Evolutionary conservation across 2,329 filamentous ascomycete genomes (phyloP).

Genomic region (Trichoderma asperellum): DNA sequence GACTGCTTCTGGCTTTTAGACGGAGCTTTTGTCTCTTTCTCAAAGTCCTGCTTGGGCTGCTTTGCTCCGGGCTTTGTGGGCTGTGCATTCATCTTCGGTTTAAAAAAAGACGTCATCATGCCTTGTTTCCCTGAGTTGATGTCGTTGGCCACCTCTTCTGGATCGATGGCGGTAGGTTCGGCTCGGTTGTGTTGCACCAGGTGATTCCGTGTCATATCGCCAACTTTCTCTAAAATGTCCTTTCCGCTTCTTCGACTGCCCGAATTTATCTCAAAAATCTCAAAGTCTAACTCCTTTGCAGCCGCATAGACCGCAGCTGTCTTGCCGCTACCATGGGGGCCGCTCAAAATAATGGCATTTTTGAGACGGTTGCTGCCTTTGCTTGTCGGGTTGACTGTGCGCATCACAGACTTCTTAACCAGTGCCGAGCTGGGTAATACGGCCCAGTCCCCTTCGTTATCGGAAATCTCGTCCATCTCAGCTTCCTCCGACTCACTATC

Average conservation of each 20-base stretch:
- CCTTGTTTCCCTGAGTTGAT: slow-evolving; percentile 72
- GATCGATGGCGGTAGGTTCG: slow-evolving; percentile 39
- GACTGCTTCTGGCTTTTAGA: slow-evolving; percentile 80
- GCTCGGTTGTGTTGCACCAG: slow-evolving; percentile 65
- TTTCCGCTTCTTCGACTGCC: slow-evolving; percentile 82
- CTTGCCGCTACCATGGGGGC: slow-evolving; percentile 88
- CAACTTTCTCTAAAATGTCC: slow-evolving; percentile 88
- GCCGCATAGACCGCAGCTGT: slow-evolving; percentile 90
- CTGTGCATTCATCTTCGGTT: slow-evolving; percentile 48
- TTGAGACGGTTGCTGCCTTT: slow-evolving; percentile 55
- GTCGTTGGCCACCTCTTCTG: slow-evolving; percentile 49
- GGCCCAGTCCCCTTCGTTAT: slow-evolving; percentile 57
- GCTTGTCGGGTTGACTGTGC: slow-evolving; percentile 44
- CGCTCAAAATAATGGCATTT: slow-evolving; percentile 87
- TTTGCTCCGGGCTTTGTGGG: slow-evolving; percentile 37
- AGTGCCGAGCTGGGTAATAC: slow-evolving; percentile 43
- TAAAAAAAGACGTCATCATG: slow-evolving; percentile 83
- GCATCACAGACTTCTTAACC: slow-evolving; percentile 59
- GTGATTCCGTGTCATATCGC: slow-evolving; percentile 96
- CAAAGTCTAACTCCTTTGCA: slow-evolving; percentile 88
- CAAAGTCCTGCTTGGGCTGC: slow-evolving; percentile 28
- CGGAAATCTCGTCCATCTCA: slow-evolving; percentile 70
- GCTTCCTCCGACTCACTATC: slow-evolving; percentile 75
- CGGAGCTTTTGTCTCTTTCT: slow-evolving; percentile 40
- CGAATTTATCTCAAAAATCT: slow-evolving; percentile 93